Evolutionary conservation across 2,329 filamentous ascomycete species (phyloP).

Genomic region (Huntiella omanensis): DNA sequence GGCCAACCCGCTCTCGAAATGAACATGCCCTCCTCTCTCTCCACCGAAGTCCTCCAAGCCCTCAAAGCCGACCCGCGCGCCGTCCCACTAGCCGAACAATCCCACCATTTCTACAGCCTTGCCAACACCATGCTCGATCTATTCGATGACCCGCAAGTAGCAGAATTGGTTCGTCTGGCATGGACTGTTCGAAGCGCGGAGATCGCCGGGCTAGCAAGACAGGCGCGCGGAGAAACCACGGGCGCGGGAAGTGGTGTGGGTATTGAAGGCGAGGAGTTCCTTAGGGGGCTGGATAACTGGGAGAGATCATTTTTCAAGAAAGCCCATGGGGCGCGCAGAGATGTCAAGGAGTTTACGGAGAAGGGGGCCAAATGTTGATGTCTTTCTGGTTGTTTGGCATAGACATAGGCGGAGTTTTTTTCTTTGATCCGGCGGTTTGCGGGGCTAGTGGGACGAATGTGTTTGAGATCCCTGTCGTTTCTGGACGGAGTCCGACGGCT

Average conservation of each 20-base stretch:
- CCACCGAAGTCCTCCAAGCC: constrained; percentile 66
- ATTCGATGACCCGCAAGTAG: constrained; percentile 65
- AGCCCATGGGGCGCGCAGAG: constrained; percentile 55
- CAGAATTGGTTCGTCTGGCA: constrained; percentile 54
- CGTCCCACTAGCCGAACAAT: constrained; percentile 66
- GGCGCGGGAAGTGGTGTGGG: constrained; percentile 16
- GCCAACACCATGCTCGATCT: constrained; percentile 74
- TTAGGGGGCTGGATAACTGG: constrained; percentile 75
- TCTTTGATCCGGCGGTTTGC: too few species aligned
- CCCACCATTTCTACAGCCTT: constrained; percentile 73
- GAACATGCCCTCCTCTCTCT: constrained; percentile 61
- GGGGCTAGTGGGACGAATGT: too few species aligned
- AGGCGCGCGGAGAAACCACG: constrained; percentile 44
- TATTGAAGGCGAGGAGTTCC: constrained; percentile 54
- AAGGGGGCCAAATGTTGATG: constrained; percentile 23
- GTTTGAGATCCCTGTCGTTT: too few species aligned
- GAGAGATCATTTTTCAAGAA: constrained; percentile 61
- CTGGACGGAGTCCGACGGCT: too few species aligned
- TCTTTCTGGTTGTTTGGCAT: too few species aligned
- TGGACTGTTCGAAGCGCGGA: constrained; percentile 68
- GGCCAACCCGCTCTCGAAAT: constrained; percentile 47
- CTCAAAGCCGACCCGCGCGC: constrained; percentile 77
- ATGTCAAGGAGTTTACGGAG: constrained; percentile 51
- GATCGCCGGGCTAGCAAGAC: constrained; percentile 76
- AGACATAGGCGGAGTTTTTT: too few species aligned